Base-by-base conservation (phyloP, 2,329 filamentous ascomycete genomes). In the Beauveria bassiana region DNA sequence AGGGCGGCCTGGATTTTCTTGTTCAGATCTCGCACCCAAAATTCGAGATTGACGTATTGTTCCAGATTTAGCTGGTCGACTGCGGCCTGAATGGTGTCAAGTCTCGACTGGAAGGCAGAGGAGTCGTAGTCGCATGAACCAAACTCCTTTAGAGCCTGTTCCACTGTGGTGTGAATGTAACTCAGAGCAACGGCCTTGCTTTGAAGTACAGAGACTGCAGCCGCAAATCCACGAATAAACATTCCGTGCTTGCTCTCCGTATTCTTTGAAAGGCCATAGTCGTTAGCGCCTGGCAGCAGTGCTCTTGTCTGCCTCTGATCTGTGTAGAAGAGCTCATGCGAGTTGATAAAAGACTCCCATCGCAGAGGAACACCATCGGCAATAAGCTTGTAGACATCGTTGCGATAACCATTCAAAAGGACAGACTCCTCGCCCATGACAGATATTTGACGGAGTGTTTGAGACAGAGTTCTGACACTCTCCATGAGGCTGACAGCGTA, bases 401-500 rank as follows among this genome's bases (percentile, higher is more conserved):
- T 96, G 66, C 92, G 86, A 71, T 98, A 96, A 26, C 93, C 92
- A 70, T 90, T 92, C 26, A 99, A 81, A 24, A 99, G 79, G 54
- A 96, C 87, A 1, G 92, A 86, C 62, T 97, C 92, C 66, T 93
- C 90, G 12, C 87, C 84, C 90, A 99, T 93, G 60, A 89, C 85
- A 20, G 86, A 81, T 63, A 99, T 96, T 56, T 90, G 86, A 34
- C 91, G 87, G 67, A 89, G 88, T 0, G 92, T 97, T 74, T 98
- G 93, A 2, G 91, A 85, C 65, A 96, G 88, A 0, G 92, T 98
- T 62, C 93, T 86, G n/a, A 98, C 91, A 69, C 92, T 98, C 76
- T 99, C 95, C 92, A 99, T 99, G 66, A 99, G 78, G 70, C 93
- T 98, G 66, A 99, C 93, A 26, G 96, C 95, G 70, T 96, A 99